Evolutionary conservation across 202 grass and related monocot genomes (phyloP).

Genomic region (Carex arenaria): DNA sequence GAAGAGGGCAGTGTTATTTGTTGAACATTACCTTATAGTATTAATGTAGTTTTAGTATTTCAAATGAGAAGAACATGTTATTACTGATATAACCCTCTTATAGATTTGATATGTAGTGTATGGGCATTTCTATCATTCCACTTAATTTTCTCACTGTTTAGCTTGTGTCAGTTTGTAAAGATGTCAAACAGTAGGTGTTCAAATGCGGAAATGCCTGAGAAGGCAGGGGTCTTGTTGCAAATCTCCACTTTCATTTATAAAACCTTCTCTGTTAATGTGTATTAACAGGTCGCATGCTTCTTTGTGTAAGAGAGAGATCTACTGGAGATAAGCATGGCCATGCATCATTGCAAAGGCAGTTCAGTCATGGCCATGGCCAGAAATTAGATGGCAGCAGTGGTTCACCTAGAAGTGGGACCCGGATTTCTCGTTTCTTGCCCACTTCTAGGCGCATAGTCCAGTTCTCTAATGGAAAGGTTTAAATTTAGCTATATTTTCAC

Average conservation of each 20-base stretch:
- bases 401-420: constrained; percentile 13
- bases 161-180: neutral
- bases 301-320: constrained; percentile 50
- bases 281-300: constrained; percentile 46
- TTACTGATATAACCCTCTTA: neutral
- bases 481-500: neutral
- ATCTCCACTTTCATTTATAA: neutral
- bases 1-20: neutral
- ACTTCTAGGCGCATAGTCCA: constrained; percentile 46
- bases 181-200: constrained; percentile 1
- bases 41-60: neutral
- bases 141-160: neutral
- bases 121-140: neutral
- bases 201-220: neutral
- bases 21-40: neutral
- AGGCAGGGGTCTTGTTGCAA: neutral
- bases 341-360: constrained; percentile 51
- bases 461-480: constrained; percentile 44
- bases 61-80: neutral
- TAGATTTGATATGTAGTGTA: neutral
- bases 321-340: constrained; percentile 28
- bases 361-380: constrained; percentile 36
- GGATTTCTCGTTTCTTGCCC: constrained; percentile 48
- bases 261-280: neutral
- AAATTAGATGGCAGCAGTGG: constrained; percentile 31